These are phyloP conservation scores for Candida labiduridarum DNA, from an alignment of 1,139 yeast genomes.

Conservation along the genomic window DNA sequence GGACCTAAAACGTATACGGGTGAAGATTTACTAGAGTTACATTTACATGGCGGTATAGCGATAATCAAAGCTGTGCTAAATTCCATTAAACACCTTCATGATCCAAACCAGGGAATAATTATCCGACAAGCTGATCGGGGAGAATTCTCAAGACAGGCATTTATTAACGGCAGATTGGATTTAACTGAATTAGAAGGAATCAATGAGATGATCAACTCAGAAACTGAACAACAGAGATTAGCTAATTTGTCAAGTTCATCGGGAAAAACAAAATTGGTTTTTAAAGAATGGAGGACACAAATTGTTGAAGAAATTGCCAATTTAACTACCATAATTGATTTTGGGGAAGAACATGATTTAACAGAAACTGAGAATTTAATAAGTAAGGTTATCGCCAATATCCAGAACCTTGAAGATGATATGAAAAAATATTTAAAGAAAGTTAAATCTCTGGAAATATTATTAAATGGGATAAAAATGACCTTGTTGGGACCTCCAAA, in stretches of 20 bases:
- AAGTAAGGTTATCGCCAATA: constrained; percentile 46
- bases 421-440: constrained; percentile 51
- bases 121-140: constrained; percentile 90
- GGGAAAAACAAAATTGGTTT: constrained; percentile 62
- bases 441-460: constrained; percentile 61
- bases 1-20: constrained; percentile 91
- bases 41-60: constrained; percentile 92
- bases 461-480: constrained; percentile 72
- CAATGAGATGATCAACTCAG: constrained; percentile 88
- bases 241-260: constrained; percentile 74
- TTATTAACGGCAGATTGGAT: constrained; percentile 65
- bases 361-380: constrained; percentile 60
- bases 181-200: constrained; percentile 91
- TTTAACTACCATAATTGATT: constrained; percentile 87
- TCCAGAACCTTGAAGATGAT: constrained; percentile 44
- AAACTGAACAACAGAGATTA: constrained; percentile 83
- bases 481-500: constrained; percentile 90
- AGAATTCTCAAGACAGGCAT: constrained; percentile 86
- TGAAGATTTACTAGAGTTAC: constrained; percentile 85
- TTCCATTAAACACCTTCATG: constrained; percentile 59
- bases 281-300: constrained; percentile 66
- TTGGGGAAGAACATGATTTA: constrained; percentile 92
- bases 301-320: constrained; percentile 71
- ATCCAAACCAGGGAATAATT: constrained; percentile 36
- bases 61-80: constrained; percentile 69